These are phyloP conservation scores for Solanum hybrid DNA, from an alignment of 305 asterid genomes.

Conservation along the genomic window DNA sequence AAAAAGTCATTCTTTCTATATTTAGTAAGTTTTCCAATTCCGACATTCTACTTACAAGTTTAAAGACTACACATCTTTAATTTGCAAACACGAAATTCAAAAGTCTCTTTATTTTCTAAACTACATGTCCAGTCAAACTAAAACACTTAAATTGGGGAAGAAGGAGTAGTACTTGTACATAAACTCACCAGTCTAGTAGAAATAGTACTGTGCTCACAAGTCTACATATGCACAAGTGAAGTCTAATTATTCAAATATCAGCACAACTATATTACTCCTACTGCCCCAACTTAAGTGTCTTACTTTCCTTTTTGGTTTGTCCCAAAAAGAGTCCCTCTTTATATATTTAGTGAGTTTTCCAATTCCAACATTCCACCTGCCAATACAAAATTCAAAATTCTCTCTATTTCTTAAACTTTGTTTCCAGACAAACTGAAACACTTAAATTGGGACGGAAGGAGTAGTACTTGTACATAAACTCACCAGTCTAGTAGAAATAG, in stretches of 20 bases:
- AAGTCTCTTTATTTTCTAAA: too few relatives aligned
- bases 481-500: constrained; percentile 71
- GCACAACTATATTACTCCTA: neutral
- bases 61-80: too few relatives aligned
- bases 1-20: neutral
- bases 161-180: neutral
- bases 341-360: neutral
- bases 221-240: neutral
- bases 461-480: constrained; percentile 7
- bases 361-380: neutral
- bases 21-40: neutral
- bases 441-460: too few relatives aligned
- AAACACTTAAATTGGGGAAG: too few relatives aligned
- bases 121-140: too few relatives aligned
- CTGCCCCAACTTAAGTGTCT: neutral
- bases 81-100: too few relatives aligned
- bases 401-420: neutral
- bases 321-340: neutral
- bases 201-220: constrained; percentile 46
- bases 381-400: neutral
- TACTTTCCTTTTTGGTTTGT: neutral
- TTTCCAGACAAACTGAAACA: too few relatives aligned
- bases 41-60: neutral
- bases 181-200: constrained; percentile 68
- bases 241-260: neutral